Evolutionary conservation across 305 asterid genomes (phyloP).

Genomic region (Fraxinus sp.): DNA sequence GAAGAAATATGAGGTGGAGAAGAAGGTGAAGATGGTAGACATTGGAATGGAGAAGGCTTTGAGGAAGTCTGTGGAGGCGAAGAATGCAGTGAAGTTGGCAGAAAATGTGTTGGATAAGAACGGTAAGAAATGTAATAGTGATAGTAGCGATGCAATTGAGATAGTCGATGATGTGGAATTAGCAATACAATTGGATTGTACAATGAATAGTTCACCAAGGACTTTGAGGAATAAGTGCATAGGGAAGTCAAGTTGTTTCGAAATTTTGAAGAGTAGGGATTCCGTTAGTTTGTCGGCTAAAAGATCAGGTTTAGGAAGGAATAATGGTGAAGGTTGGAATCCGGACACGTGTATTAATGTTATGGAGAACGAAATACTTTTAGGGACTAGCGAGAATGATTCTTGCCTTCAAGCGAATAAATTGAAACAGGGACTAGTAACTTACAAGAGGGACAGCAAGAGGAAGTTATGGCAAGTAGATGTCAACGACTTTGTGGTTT

Average conservation of each 20-base stretch:
- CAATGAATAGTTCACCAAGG: conserved; percentile 59
- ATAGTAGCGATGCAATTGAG: conserved; percentile 28
- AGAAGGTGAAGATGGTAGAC: conserved; percentile 35
- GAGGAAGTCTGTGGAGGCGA: conserved; percentile 34
- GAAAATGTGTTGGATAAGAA: conserved; percentile 25
- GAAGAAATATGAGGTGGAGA: conserved; percentile 29
- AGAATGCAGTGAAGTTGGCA: conserved; percentile 32
- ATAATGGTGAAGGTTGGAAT: conserved; percentile 27
- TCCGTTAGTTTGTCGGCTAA: conserved; percentile 34
- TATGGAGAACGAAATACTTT: conserved; percentile 28
- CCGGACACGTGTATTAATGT: conserved; percentile 24
- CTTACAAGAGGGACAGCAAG: conserved; percentile 37
- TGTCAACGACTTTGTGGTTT: conserved; percentile 9
- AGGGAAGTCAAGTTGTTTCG: conserved; percentile 28
- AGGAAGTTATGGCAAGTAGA: conserved; percentile 27
- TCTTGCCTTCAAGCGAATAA: conserved; percentile 10
- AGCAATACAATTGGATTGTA: conserved; percentile 57
- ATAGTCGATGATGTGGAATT: conserved; percentile 46
- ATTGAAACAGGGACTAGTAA: conserved; percentile 14
- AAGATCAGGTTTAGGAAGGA: conserved; percentile 31
- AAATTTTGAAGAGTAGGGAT: conserved; percentile 26
- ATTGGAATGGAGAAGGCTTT: conserved; percentile 38
- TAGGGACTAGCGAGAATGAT: conserved; percentile 23
- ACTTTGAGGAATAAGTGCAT: conserved; percentile 32
- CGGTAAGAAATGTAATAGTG: conserved; percentile 29